Conservation (phyloP, 1,139 yeast species). For the Suhomyces chickasaworum region DNA sequence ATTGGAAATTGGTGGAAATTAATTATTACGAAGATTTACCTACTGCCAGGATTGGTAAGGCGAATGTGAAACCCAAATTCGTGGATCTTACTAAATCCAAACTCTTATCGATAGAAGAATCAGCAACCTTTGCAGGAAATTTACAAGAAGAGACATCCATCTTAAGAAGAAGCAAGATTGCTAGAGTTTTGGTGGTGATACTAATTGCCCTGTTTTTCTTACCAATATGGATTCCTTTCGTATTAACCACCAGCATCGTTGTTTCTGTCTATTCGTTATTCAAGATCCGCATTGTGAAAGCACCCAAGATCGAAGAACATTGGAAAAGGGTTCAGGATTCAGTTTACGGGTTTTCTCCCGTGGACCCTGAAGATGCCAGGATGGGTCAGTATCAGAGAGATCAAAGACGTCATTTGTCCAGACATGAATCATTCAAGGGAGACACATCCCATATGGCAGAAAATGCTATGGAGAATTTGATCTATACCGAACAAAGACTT, state of each 20-base stretch:
- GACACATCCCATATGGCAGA: slow-evolving; percentile 45
- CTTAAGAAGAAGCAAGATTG: slow-evolving; percentile 31
- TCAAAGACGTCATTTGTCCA: slow-evolving; percentile 28
- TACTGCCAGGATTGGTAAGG: slow-evolving; percentile 33
- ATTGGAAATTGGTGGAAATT: slow-evolving; percentile 42
- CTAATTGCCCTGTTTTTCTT: slow-evolving; percentile 36
- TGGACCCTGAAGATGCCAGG: slow-evolving; percentile 37
- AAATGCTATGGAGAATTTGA: slow-evolving; percentile 40
- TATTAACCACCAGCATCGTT: slow-evolving; percentile 42
- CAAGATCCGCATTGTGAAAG: slow-evolving; percentile 30
- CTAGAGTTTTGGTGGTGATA: slow-evolving; percentile 34
- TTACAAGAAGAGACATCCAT: slow-evolving; percentile 44
- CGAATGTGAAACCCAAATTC: slow-evolving; percentile 50
- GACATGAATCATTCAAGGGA: slow-evolving; percentile 45
- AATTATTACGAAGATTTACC: slow-evolving; percentile 44
- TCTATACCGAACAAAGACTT: slow-evolving; percentile 42
- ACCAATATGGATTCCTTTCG: slow-evolving; percentile 58
- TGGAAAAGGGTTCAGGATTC: slow-evolving; percentile 39
- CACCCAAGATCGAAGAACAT: slow-evolving; percentile 31
- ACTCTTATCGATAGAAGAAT: slow-evolving; percentile 18
- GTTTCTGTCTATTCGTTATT: slow-evolving; percentile 42
- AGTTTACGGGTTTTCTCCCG: slow-evolving; percentile 36
- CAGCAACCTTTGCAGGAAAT: slow-evolving; percentile 27
- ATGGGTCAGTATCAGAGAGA: slow-evolving; percentile 36
- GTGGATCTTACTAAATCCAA: slow-evolving; percentile 50